Percentiles rank a stretch among this genome's conserved stretches.
phyloP scores from a whole-genome alignment of 441 rosid species.

The Capsella rubella region DNA sequence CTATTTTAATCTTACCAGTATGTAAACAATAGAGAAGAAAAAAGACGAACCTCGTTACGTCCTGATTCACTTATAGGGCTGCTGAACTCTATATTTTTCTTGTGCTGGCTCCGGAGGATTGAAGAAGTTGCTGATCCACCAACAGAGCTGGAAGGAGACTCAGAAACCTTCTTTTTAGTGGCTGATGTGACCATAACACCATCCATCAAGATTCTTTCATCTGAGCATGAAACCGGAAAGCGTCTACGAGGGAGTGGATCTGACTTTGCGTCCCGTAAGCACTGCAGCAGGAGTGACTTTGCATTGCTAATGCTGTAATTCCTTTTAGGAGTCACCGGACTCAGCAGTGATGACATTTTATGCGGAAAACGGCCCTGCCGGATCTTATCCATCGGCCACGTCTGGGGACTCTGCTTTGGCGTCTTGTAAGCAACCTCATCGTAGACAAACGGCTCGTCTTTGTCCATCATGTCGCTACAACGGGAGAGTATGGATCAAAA shows the following conservation, averaged over 20 bases:
- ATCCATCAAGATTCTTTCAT: slow-evolving; percentile 70
- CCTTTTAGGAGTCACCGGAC: slow-evolving; percentile 36
- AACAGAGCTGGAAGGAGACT: slow-evolving; percentile 31
- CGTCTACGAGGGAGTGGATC: slow-evolving; percentile 38
- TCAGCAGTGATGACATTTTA: slow-evolving; percentile 40
- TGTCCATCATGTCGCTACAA: slow-evolving; percentile 31
- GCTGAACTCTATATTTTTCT: slow-evolving; percentile 47
- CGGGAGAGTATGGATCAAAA: slow-evolving; percentile 4
- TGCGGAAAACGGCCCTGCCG: slow-evolving; percentile 23
- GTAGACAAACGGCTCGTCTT: slow-evolving; percentile 25
- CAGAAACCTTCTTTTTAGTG: slow-evolving; percentile 30
- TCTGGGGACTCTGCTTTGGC: slow-evolving; percentile 33
- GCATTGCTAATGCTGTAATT: slow-evolving; percentile 13
- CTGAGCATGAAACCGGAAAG: slow-evolving; percentile 29
- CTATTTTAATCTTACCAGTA: neutral
- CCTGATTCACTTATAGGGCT: slow-evolving; percentile 56
- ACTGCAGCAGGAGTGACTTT: slow-evolving; percentile 35
- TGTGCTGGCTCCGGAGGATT: slow-evolving; percentile 38
- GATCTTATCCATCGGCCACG: slow-evolving; percentile 45
- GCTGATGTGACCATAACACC: slow-evolving; percentile 56
- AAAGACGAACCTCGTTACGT: slow-evolving; percentile 54
- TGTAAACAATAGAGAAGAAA: neutral
- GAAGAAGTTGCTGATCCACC: slow-evolving; percentile 44
- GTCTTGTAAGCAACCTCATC: slow-evolving; percentile 18
- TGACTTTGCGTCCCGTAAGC: slow-evolving; percentile 36